phyloP scores from a whole-genome alignment of 306 rosid species.

The Vachellia collinsii region DNA sequence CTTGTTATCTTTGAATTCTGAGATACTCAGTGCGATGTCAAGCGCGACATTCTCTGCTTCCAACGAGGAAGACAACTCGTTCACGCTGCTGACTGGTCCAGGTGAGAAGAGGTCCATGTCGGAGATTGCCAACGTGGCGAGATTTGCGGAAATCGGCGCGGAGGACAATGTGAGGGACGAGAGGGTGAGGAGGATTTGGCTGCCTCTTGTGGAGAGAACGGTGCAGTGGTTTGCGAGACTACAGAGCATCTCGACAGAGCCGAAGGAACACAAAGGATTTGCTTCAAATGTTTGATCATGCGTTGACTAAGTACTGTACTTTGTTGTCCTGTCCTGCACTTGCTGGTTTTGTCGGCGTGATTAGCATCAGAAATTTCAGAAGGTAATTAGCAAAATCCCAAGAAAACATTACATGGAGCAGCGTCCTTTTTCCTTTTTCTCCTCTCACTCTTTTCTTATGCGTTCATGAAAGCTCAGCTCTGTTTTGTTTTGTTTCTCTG shows the following conservation, averaged over 20 bases:
- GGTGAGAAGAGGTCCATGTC: slow-evolving; percentile 72
- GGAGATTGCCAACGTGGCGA: slow-evolving; percentile 72
- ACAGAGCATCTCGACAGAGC: background rate
- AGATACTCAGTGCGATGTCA: slow-evolving; percentile 58
- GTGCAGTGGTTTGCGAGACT: slow-evolving; percentile 69
- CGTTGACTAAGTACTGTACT: slow-evolving; percentile 5
- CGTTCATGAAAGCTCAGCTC: background rate
- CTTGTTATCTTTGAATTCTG: slow-evolving; percentile 65
- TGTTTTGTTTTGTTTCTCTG: background rate
- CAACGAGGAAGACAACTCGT: slow-evolving; percentile 36
- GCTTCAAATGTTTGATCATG: slow-evolving; percentile 48
- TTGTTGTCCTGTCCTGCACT: background rate
- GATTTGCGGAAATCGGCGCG: slow-evolving; percentile 47
- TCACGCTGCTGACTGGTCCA: slow-evolving; percentile 40
- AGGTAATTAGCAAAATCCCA: background rate
- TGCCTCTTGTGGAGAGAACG: slow-evolving; percentile 70
- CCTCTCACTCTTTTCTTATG: background rate
- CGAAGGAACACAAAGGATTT: slow-evolving; percentile 11
- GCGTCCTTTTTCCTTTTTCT: background rate
- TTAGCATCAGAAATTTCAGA: background rate
- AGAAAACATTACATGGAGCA: background rate
- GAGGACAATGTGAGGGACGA: slow-evolving; percentile 54
- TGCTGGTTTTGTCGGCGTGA: slow-evolving; percentile 11
- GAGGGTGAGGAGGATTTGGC: slow-evolving; percentile 66
- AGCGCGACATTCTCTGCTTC: slow-evolving; percentile 57